Evolutionary conservation across 331 rosid species (phyloP).

Genomic region (Malus hybrid): DNA sequence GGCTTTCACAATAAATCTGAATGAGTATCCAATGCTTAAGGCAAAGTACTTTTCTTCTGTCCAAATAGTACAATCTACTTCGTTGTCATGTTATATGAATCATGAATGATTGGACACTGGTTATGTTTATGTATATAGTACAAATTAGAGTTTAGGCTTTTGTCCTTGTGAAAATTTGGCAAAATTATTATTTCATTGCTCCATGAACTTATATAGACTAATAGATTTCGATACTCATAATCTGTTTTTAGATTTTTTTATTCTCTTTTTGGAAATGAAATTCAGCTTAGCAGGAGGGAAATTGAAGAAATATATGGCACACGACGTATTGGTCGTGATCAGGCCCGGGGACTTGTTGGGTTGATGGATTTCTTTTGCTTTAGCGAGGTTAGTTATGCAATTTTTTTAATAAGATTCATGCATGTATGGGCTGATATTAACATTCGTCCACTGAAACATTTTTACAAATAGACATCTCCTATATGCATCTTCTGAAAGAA

Average conservation of each 20-base stretch:
- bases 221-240: neutral
- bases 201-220: neutral
- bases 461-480: neutral
- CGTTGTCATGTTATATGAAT: neutral
- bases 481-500: neutral
- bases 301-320: constrained; percentile 71
- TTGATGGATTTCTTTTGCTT: constrained; percentile 98
- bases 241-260: neutral
- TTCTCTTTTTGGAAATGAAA: neutral
- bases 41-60: neutral
- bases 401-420: neutral
- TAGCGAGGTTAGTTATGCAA: constrained; percentile 64
- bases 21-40: neutral
- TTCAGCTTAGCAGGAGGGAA: constrained; percentile 63
- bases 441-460: neutral
- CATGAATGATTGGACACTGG: neutral
- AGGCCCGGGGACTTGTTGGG: constrained; percentile 75
- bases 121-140: neutral
- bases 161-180: constrained; percentile 6
- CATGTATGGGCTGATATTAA: neutral
- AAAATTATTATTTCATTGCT: neutral
- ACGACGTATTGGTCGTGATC: constrained; percentile 87
- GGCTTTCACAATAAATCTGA: neutral
- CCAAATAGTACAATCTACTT: neutral
- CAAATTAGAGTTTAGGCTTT: neutral